Base-by-base conservation (phyloP, 139 green algal species). In the Haematococcus lacustris region DNA sequence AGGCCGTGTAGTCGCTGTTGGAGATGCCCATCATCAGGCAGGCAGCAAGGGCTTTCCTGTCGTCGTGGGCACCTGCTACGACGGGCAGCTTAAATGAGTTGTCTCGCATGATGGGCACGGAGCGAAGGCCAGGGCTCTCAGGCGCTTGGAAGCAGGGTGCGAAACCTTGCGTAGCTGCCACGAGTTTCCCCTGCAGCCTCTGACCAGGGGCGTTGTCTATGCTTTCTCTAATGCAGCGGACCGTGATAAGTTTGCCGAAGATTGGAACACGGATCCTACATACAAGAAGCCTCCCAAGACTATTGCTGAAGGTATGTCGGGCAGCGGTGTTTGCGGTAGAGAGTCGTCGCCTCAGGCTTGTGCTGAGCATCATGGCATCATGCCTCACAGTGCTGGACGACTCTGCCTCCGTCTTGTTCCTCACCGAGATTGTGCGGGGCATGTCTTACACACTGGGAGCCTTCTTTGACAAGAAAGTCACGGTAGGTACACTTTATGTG, bases 391-490 rank as follows among this genome's bases (percentile, higher is more conserved):
- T 98, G 30, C 80, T 99, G 41, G 94, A 99, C 64, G 88, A 94
- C 77, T 93, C 82, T 67, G 87, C 94, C 3, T 85, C 96, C 60
- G 96, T 94, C 33, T 80, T 98, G n/a, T 96, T 99, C 38, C 66
- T 99, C n/a, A 98, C 95, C 7, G 95, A 99, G 68, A 81, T 98
- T 35, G 78, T 88, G 39, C 86, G 95, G 7, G 95, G 93, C 43
- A 91, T 98, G 86, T 81, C 75, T 50, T 82, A 97, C 51, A 93
- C 92, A 6, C 77, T 99, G 51, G 97, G 96, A 74, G 91, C 92
- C 51, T 98, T 98, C 84, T 98, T 98, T 39, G 94, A 97, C 63
- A 88, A 82, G 13, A 98, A 97, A 74, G 91, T 97, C 73, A 99
- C 95, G 72, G 90, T 96, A 51, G 13, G 57, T 64, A 67, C 30